Evolutionary conservation across 495 filamentous ascomycete genomes (phyloP), one percentile per base, ranked within the genome.

Genomic region (Penicillium desertorum): DNA sequence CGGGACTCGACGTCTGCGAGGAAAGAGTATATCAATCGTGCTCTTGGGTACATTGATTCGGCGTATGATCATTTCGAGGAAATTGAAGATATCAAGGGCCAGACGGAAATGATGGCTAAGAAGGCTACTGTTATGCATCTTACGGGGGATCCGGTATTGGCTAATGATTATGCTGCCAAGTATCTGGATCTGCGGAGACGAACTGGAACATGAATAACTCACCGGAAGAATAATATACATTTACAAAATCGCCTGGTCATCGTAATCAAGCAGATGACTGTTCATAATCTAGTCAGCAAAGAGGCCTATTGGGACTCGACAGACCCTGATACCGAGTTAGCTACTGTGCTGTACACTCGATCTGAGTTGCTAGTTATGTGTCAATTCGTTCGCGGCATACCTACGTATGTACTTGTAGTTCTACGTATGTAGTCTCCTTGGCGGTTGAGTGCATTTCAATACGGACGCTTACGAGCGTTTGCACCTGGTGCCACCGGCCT

Each of bases 41-140:
- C 85, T 3, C 63, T 89, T 41, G 84, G 83, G 41, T 86, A 85
- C 32, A 79, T 92, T 32, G 88, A 90, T 57, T 80, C 74, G 48
- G 85, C 89, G 8, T 85, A 85, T 64, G 71, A 80, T 65, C 83
- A 88, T 54, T 95, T 81, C 61, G 84, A 88, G 41, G 79, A 81
- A 27, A 79, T 92, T 32, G 87, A 91, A 66, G 90, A 96, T 73
- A 75, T 87, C 17, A 71, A 79, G 20, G 88, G 85, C 36, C 88
- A 90, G 70, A 88, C 88, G 66, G 88, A 91, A 74, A 86, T 90
- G 83, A 83, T 95, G 76, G 88, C 88, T 2, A 93, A 93, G 75
- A 92, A 91, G 70, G 88, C 90, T 16, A 87, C 87, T 9, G 78
- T 96, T 41, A 88, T 90, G 81, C 85, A 86, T 68, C 74, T 88